Evolutionary conservation across 768 basidiomycete genomes (phyloP).

Genomic region (Lentinula aciculospora): DNA sequence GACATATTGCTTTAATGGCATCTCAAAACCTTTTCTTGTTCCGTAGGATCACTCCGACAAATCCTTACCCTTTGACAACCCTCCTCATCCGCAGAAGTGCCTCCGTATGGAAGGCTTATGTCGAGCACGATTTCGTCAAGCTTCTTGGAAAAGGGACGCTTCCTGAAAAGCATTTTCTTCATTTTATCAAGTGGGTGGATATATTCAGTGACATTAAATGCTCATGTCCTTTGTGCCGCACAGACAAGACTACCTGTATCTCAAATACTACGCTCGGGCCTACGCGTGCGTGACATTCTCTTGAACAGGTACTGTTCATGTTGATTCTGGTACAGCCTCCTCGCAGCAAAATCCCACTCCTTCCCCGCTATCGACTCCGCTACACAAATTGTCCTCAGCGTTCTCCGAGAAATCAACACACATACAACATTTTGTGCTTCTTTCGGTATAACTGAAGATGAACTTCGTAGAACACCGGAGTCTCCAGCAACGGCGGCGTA

Average conservation of each 20-base stretch:
- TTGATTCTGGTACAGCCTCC: conserved; percentile 37
- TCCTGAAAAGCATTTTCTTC: conserved; percentile 57
- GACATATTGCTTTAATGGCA: background rate
- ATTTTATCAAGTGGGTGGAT: conserved; percentile 69
- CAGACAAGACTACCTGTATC: conserved; percentile 79
- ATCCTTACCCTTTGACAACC: conserved; percentile 66
- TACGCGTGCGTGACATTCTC: conserved; percentile 46
- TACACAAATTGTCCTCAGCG: conserved; percentile 54
- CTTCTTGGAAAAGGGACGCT: conserved; percentile 72
- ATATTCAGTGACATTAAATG: background rate
- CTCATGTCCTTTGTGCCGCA: too few relatives aligned
- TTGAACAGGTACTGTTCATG: background rate
- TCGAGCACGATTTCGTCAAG: conserved; percentile 80
- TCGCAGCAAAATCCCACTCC: conserved; percentile 70
- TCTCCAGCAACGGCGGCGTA: conserved; percentile 76
- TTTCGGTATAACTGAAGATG: conserved; percentile 61
- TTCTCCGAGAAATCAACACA: conserved; percentile 65
- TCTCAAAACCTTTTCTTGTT: background rate
- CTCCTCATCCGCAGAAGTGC: conserved; percentile 55
- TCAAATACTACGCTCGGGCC: conserved; percentile 82
- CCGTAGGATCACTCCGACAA: conserved; percentile 47
- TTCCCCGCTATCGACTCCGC: conserved; percentile 60
- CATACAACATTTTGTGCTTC: conserved; percentile 67
- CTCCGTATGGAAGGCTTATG: conserved; percentile 63
- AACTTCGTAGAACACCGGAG: conserved; percentile 59